Base-by-base conservation (phyloP, 805 yeast genomes). In the Saturnispora dispora region DNA sequence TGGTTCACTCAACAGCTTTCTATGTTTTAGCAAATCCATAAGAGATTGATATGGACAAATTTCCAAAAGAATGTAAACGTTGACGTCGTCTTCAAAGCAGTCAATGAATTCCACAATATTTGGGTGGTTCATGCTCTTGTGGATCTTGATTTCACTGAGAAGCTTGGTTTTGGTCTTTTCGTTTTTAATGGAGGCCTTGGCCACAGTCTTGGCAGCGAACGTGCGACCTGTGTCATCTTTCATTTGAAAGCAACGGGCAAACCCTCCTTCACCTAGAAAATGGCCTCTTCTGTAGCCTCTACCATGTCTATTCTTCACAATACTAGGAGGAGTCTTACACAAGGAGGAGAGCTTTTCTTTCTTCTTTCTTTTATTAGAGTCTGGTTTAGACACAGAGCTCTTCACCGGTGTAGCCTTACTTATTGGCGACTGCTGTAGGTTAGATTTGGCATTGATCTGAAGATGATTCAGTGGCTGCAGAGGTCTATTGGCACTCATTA, bases 221-320 rank as follows among this genome's bases (percentile, higher is more conserved):
- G 87, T 77, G 62, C 81, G 79, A 35, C 98, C 98, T 57, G 78
- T 73, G 55, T 88, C 85, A 69, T 90, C 96, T 64, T 85, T 88
- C 75, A 93, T 93, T 67, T 93, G 97, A 71, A 93, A 93, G 65
- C 99, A 93, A 63, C 98, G 81, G 17, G 99, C 99, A 73, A 93
- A 93, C 0, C 99, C 99, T 54, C 99, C 99, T 71, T 91, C 98
- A 36, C 99, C 99, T 35, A 93, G 73, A 61, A 89, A 90, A 53
- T 75, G 75, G 1, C 98, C 98, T 64, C 98, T 79, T 57, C 85
- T 88, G 68, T 86, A 93, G 60, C 89, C 95, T 63, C 87, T 80
- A 43, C 96, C 96, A 53, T 78, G 76, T 69, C 90, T 79, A 42
- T 93, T 88, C 59, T 91, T 78, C 58, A 93, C 95, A 57, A 90